Percentiles rank a stretch among this genome's conserved stretches.
These are phyloP conservation scores for Ciborinia camelliae DNA, from an alignment of 2,329 filamentous ascomycete species.

Conservation along the genomic window DNA sequence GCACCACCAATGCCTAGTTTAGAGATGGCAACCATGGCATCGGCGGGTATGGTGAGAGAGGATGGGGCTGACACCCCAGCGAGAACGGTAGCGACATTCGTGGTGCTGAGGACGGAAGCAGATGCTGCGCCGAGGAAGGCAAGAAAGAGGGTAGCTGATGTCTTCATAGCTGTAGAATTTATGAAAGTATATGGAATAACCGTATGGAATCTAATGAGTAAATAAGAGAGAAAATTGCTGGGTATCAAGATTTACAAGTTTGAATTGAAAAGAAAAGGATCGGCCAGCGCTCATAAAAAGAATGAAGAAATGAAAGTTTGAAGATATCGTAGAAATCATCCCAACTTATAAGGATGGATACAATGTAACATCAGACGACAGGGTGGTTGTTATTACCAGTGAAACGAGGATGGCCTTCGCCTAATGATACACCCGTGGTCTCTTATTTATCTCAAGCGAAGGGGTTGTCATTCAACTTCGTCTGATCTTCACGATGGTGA, in stretches of 20 bases:
- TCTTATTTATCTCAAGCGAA: conserved; percentile 10
- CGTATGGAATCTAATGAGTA: neutral
- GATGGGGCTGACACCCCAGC: conserved; percentile 23
- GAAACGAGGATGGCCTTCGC: neutral
- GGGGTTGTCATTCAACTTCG: conserved; percentile 14
- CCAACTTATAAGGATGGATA: conserved; percentile 22
- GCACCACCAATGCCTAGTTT: conserved; percentile 29
- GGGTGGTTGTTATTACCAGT: neutral
- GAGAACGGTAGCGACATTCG: conserved; percentile 28
- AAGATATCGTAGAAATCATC: neutral
- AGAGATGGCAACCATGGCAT: conserved; percentile 29
- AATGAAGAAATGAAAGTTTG: conserved; percentile 6
- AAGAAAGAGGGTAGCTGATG: conserved; percentile 18
- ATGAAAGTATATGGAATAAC: conserved; percentile 2
- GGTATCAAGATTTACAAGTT: neutral
- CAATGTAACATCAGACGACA: conserved; percentile 2
- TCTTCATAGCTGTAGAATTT: conserved; percentile 22
- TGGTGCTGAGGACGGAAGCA: conserved; percentile 27
- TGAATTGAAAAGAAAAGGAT: conserved; percentile 18
- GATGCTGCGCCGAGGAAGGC: conserved; percentile 20
- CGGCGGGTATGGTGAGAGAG: conserved; percentile 26
- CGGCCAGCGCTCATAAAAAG: conserved; percentile 24
- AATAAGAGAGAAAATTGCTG: neutral
- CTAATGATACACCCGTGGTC: conserved; percentile 10
- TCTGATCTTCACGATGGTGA: conserved; percentile 25